These are phyloP conservation scores for Ogataea sp. DNA, from an alignment of 805 yeast species.

Conservation along the genomic window DNA sequence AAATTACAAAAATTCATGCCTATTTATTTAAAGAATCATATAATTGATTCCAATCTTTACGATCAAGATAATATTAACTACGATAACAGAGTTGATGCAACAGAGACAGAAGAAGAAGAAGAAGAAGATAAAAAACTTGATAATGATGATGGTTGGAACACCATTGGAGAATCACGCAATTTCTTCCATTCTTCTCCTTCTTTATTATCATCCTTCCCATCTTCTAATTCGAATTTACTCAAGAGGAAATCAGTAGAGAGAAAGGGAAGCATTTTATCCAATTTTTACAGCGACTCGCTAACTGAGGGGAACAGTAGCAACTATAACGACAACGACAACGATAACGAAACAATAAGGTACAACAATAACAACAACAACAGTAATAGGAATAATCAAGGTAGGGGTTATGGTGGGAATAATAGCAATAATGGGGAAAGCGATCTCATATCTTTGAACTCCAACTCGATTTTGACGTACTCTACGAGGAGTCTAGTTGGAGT, in stretches of 20 bases:
- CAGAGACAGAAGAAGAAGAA: background rate
- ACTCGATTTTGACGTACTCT: constrained; percentile 13
- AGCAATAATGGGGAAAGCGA: background rate
- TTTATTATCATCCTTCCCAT: background rate
- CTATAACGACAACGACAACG: background rate
- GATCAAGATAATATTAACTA: constrained; percentile 12
- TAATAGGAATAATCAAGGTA: constrained; percentile 10
- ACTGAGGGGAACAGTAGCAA: constrained; percentile 1
- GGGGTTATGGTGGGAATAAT: constrained; percentile 10
- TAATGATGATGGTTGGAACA: constrained; percentile 2
- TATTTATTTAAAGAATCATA: constrained; percentile 18
- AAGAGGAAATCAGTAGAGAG: constrained; percentile 1
- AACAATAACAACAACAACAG: constrained; percentile 1
- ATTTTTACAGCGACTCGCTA: background rate
- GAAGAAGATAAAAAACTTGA: constrained; percentile 4
- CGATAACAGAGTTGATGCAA: too few relatives aligned
- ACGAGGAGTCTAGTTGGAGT: constrained; percentile 20
- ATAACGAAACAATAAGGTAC: constrained; percentile 1
- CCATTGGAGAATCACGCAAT: background rate
- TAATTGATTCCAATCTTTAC: constrained; percentile 17
- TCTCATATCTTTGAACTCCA: background rate
- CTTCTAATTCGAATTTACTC: constrained; percentile 8
- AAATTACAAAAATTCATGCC: constrained; percentile 23
- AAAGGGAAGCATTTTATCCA: background rate
- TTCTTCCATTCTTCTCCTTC: background rate